Base-by-base conservation (phyloP, 2,329 filamentous ascomycete genomes). In the Biscogniauxia sp. region DNA sequence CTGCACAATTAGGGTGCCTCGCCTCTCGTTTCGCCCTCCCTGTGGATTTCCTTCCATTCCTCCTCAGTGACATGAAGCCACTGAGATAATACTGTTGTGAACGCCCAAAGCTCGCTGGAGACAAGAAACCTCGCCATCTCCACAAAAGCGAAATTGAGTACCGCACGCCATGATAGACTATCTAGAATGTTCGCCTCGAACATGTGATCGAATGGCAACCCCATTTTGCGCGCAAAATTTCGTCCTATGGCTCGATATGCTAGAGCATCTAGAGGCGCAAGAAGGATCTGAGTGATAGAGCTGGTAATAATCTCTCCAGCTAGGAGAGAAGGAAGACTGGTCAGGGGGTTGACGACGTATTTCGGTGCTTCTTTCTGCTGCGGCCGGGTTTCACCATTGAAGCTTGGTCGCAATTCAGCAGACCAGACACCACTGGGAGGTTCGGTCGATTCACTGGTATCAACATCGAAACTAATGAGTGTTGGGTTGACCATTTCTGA, bases 381-480 rank as follows among this genome's bases (percentile, higher is more conserved):
- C 68, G 71, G 67, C 66, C 75, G 53, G 64, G 59, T 37, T 62
- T 75, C 66, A 49, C 68, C 62, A 54, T 72, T 72, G 25, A 74
- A 72, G 61, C 80, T 86, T 2, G 84, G 82, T 0, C 84, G 79
- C 19, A 87, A 71, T 67, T 87, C 84, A 13, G 84, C 84, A 3
- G 82, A 84, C 84, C 84, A 87, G 1, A 83, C 70, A 15, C 82
- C 84, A 1, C 80, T 75, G 1, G 80, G 80, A 2, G 78, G 77
- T 54, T 84, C 81, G 2, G 76, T 78, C 0, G 82, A 76, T 53
- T 86, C 84, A 3, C 79, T 81, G 0, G 84, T 81, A 63, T 87
- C 84, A 26, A 87, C 83, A 59, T 87, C 84, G 59, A 87, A 86
- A 64, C 82, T 86, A 56, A 87, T 86, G 5, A 87, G 73, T 0